Conservation (phyloP, 768 basidiomycete genomes). For the Lentinula raphanica region DNA sequence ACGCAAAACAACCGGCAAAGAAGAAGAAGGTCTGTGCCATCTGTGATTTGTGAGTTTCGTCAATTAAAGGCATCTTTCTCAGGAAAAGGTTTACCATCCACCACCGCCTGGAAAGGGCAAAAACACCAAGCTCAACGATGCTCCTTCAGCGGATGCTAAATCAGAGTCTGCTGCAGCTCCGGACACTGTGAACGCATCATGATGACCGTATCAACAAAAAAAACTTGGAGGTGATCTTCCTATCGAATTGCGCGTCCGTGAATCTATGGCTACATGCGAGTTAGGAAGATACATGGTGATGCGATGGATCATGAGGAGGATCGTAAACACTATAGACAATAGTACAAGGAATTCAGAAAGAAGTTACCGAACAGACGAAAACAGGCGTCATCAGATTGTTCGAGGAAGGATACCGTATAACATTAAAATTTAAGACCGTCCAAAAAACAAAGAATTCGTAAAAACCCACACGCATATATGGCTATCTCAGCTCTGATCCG, state of each 20-base stretch:
- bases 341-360: neutral
- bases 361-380: neutral
- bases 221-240: neutral
- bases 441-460: neutral
- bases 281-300: neutral
- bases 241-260: neutral
- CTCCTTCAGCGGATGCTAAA: too few relatives aligned
- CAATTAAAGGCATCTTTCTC: neutral
- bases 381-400: neutral
- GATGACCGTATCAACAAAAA: neutral
- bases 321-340: neutral
- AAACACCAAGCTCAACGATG: constrained; percentile 22
- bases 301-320: neutral
- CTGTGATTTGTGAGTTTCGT: neutral
- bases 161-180: neutral
- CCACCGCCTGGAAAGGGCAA: constrained; percentile 79
- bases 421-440: too few relatives aligned
- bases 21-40: constrained; percentile 50
- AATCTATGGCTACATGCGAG: neutral
- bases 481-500: neutral
- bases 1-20: constrained; percentile 54
- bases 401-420: neutral
- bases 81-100: constrained; percentile 82
- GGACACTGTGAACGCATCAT: neutral
- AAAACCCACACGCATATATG: neutral